These are phyloP conservation scores for Pseudogymnoascus sp. DNA, from an alignment of 2,329 filamentous ascomycete species.

Conservation along the genomic window DNA sequence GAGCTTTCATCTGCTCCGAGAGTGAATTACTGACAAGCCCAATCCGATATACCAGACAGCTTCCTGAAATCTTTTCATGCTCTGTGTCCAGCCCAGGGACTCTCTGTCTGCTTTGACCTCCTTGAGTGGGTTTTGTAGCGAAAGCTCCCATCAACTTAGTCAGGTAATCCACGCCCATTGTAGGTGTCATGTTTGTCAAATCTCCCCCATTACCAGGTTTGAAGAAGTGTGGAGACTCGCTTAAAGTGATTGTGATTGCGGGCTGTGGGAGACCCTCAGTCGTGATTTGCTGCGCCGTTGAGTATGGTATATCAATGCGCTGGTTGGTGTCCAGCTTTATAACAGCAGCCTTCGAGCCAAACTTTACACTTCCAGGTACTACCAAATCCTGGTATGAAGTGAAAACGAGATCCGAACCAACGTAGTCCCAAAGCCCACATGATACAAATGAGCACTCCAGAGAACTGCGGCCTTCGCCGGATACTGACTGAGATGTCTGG, in stretches of 20 bases:
- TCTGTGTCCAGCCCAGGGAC: constrained; percentile 30
- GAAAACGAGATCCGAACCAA: constrained; percentile 32
- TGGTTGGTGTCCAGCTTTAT: constrained; percentile 29
- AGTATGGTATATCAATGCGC: constrained; percentile 41
- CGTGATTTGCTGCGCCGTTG: constrained; percentile 26
- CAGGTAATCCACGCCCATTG: not conserved
- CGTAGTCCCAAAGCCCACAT: constrained; percentile 39
- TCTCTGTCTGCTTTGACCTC: constrained; percentile 18
- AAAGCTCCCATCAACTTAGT: not conserved
- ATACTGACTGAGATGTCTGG: constrained; percentile 13
- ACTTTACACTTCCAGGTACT: constrained; percentile 31
- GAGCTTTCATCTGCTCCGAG: constrained; percentile 20
- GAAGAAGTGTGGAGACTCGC: constrained; percentile 30
- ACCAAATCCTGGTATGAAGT: constrained; percentile 34
- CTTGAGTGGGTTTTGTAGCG: not conserved
- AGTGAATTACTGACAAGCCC: constrained; percentile 25
- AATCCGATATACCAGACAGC: constrained; percentile 44
- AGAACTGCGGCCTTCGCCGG: constrained; percentile 16
- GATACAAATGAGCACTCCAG: constrained; percentile 31
- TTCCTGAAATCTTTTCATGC: constrained; percentile 34
- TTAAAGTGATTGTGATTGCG: constrained; percentile 36
- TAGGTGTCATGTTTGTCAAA: not conserved
- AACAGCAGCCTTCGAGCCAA: constrained; percentile 34
- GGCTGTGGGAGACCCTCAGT: constrained; percentile 34
- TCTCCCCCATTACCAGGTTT: not conserved